Percentiles rank a stretch among this genome's conserved stretches.
These are phyloP conservation scores for Stereocaulon alpinum DNA, from an alignment of 495 filamentous ascomycete genomes.

Conservation along the genomic window DNA sequence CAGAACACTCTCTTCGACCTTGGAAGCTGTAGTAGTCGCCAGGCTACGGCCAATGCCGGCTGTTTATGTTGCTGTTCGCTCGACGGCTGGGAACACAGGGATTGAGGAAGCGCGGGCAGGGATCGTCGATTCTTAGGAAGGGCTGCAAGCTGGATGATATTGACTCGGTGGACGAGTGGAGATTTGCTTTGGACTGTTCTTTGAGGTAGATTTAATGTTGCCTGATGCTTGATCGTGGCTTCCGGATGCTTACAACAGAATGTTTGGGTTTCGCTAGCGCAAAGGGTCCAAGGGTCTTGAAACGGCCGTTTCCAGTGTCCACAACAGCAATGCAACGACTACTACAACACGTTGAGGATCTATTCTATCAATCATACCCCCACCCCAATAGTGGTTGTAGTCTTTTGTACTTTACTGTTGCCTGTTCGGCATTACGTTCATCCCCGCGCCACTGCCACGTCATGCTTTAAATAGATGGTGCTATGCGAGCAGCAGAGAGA, in stretches of 20 bases:
- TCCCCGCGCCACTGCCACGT: slow-evolving; percentile 4
- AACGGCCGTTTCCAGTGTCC: background rate
- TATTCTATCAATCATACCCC: too few species aligned
- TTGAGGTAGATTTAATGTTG: background rate
- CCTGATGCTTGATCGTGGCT: slow-evolving; percentile 9
- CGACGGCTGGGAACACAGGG: background rate
- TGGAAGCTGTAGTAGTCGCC: background rate
- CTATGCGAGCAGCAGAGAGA: background rate
- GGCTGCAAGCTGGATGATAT: background rate
- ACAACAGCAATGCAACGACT: background rate
- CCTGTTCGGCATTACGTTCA: background rate
- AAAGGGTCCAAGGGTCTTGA: background rate
- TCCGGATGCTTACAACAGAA: slow-evolving; percentile 2
- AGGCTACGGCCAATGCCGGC: background rate
- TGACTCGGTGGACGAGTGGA: background rate
- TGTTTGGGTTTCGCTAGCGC: slow-evolving; percentile 8
- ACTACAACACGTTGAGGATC: background rate
- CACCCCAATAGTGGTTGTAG: background rate
- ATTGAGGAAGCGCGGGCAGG: background rate
- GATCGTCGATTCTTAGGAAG: background rate
- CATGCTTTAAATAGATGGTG: background rate
- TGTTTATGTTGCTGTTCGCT: background rate
- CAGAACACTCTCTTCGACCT: background rate
- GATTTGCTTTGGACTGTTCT: background rate
- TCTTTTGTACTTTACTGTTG: background rate